These are phyloP conservation scores for Setaria viridis DNA, from an alignment of 202 grass and related monocot species.

Conservation along the genomic window DNA sequence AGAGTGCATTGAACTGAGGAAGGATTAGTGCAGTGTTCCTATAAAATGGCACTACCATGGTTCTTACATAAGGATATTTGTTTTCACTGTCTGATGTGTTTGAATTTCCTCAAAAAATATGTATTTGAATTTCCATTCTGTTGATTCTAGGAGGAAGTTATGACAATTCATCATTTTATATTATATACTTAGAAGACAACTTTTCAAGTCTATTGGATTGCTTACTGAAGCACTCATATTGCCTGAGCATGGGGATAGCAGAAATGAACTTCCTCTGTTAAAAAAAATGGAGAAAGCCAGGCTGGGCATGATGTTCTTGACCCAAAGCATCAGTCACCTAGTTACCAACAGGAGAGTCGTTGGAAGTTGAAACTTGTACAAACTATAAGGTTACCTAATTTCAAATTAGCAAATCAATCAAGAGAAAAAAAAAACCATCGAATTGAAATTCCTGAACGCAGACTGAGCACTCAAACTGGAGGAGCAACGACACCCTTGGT, in stretches of 20 bases:
- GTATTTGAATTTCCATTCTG: slow-evolving; percentile 3
- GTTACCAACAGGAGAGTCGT: background rate
- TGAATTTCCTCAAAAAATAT: background rate
- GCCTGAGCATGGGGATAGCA: background rate
- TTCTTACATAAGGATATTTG: slow-evolving; percentile 18
- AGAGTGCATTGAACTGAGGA: slow-evolving; percentile 81
- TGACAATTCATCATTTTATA: slow-evolving; percentile 1
- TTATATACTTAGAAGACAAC: background rate
- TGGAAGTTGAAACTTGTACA: background rate
- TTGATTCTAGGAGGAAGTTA: background rate
- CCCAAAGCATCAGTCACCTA: background rate
- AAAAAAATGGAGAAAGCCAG: slow-evolving; percentile 22
- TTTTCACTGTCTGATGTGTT: slow-evolving; percentile 1
- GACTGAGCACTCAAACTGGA: slow-evolving; percentile 16
- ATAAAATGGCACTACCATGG: background rate
- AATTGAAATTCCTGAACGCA: background rate
- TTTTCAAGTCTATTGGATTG: background rate
- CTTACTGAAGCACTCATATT: background rate
- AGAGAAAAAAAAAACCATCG: background rate
- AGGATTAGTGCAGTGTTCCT: slow-evolving; percentile 48
- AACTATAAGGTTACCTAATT: background rate
- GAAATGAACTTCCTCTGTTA: slow-evolving; percentile 14
- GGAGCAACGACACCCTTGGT: slow-evolving; percentile 44
- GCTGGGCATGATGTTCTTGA: background rate
- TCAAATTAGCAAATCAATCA: slow-evolving; percentile 15